Base-by-base conservation (phyloP, 2,329 filamentous ascomycete species). In the Coniochaeta sp. region DNA sequence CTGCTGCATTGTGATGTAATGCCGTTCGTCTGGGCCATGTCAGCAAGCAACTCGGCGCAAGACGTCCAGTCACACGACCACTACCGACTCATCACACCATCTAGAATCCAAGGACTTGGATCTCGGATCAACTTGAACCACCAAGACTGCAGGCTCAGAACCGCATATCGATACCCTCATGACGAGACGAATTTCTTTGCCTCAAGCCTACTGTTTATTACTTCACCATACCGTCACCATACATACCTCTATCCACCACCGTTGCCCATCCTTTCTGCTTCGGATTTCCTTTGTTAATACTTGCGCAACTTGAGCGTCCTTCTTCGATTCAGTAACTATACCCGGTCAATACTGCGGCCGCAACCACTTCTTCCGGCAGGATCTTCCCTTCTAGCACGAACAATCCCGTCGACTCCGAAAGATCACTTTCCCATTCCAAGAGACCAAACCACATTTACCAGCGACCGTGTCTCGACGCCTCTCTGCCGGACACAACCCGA, bases 1-100 rank as follows among this genome's bases (percentile, higher is more conserved):
- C 53, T 87, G 86, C 67, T 91, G 87, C 67, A 73, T 89, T 55
- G 78, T 91, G 58, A 90, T 90, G 87, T 90, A 74, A 81, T 26
- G 10, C 7, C 18, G 20, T 2, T 42, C 38, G 10, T 22, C 12
- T 33, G 31, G 14, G 5, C 20, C 18, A 24, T 10, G 20, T 42
- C 12, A 2, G 12, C 20, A 42, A 42, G 6, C 20, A n/a, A 24
- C 4, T 9, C 5, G 6, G 3, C 35, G 24, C 13, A 22, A 12
- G 10, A 6, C 35, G 35, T 24, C 35, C 4, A 8, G 5, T 6
- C 16, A 40, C 7, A 14, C 9, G 6, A 42, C 33, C 18, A 20
- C 18, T 42, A 22, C 38, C 38, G 18, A 42, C 12, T 14, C 12
- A 24, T 6, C 38, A 42, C 38, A 6, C 20, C 14, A 8, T 24